phyloP scores from a whole-genome alignment of 305 asterid species.

The Fraxinus velutina region DNA sequence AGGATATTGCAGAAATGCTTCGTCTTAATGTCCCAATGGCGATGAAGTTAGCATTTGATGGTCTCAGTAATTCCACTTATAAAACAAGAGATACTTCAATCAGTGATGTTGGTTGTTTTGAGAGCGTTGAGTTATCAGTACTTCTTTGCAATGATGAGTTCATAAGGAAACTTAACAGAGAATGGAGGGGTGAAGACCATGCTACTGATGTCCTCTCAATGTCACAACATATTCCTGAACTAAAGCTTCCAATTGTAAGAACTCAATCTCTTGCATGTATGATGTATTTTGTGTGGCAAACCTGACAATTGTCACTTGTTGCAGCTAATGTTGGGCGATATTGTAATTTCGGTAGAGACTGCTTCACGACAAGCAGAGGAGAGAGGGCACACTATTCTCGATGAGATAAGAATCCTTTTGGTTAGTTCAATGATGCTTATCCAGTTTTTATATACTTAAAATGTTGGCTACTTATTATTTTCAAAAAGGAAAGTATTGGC shows the following conservation, averaged over 20 bases:
- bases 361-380: constrained; percentile 96
- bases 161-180: constrained; percentile 76
- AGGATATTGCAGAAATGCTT: constrained; percentile 75
- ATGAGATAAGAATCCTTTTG: constrained; percentile 91
- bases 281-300: constrained; percentile 13
- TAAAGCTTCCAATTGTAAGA: constrained; percentile 81
- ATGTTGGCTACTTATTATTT: background rate
- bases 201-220: constrained; percentile 96
- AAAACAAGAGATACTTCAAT: constrained; percentile 67
- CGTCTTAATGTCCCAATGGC: constrained; percentile 93
- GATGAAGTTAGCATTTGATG: constrained; percentile 76
- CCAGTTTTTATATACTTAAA: background rate
- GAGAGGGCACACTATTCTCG: constrained; percentile 87
- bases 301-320: constrained; percentile 28
- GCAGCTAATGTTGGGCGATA: constrained; percentile 98
- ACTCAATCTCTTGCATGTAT: constrained; percentile 12
- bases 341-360: constrained; percentile 91
- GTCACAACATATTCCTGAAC: constrained; percentile 94
- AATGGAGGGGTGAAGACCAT: constrained; percentile 92
- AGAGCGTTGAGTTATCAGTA: constrained; percentile 79
- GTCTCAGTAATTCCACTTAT: constrained; percentile 48
- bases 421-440: constrained; percentile 41
- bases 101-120: constrained; percentile 64
- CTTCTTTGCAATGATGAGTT: constrained; percentile 88
- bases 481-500: constrained; percentile 6